Conservation (phyloP, 2,329 filamentous ascomycete species). For the Truncatella angustata region DNA sequence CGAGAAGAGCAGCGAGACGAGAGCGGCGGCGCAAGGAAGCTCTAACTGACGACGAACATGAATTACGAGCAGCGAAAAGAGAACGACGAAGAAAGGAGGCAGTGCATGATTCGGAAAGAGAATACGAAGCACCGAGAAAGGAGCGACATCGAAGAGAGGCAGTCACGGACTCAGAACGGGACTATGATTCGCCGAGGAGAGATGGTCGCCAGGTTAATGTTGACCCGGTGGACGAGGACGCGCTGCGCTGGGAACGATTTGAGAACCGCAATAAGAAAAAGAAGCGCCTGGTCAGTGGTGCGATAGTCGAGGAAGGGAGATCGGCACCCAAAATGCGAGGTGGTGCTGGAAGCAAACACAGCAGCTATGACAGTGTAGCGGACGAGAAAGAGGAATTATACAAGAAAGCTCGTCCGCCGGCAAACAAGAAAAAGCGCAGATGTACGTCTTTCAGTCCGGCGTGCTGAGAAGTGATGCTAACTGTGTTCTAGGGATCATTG, state of each 20-base stretch:
- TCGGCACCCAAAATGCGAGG: conserved; percentile 36
- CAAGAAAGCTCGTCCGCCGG: conserved; percentile 40
- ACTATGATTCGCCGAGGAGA: conserved; percentile 16
- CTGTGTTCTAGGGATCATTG: conserved; percentile 49
- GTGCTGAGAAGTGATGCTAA: conserved; percentile 21
- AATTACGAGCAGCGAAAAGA: conserved; percentile 18
- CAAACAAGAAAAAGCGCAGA: conserved; percentile 58
- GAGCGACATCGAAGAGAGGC: conserved; percentile 16
- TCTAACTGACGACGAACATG: conserved; percentile 21
- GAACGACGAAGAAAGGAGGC: conserved; percentile 14
- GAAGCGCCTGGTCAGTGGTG: conserved; percentile 67
- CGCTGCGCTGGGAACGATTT: conserved; percentile 28
- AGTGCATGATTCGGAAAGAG: conserved; percentile 14
- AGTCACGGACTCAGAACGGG: conserved; percentile 16
- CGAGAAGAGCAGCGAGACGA: conserved; percentile 5
- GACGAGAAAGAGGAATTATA: conserved; percentile 45
- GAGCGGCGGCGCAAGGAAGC: conserved; percentile 16
- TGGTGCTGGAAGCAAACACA: conserved; percentile 33
- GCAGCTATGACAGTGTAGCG: conserved; percentile 44
- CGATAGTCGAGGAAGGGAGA: conserved; percentile 66
- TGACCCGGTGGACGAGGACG: conserved; percentile 22
- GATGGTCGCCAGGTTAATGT: conserved; percentile 17
- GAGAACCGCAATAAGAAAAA: conserved; percentile 39
- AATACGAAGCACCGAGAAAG: conserved; percentile 17
- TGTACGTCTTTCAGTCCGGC: conserved; percentile 41